Conservation (phyloP, 2,329 filamentous ascomycete genomes). For the Trichoderma harzianum region DNA sequence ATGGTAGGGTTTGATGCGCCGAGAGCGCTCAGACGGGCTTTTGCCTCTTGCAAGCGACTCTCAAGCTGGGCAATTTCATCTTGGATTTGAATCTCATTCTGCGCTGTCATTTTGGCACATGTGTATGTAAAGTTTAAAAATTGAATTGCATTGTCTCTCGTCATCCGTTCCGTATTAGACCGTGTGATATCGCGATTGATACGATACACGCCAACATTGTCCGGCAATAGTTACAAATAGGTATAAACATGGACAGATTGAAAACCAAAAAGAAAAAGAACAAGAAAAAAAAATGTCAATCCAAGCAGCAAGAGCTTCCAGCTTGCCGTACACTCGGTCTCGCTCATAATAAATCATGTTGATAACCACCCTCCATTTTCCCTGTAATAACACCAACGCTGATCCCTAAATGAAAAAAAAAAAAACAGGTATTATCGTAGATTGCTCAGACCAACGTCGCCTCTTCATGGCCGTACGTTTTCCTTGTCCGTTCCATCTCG, state of each 20-base stretch:
- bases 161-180: background rate
- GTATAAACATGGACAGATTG: background rate
- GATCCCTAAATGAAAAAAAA: background rate
- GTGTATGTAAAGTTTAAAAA: conserved; percentile 13
- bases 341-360: background rate
- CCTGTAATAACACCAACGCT: conserved; percentile 25
- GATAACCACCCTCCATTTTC: background rate
- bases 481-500: conserved; percentile 45
- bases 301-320: conserved; percentile 4
- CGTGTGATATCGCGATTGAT: background rate
- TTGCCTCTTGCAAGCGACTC: conserved; percentile 40
- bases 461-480: conserved; percentile 42
- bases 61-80: conserved; percentile 61
- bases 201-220: background rate
- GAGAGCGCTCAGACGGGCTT: conserved; percentile 39
- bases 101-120: conserved; percentile 18
- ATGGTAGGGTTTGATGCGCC: background rate
- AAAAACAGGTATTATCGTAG: background rate
- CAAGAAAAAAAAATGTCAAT: background rate
- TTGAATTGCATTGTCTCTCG: background rate
- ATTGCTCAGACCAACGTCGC: background rate
- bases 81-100: conserved; percentile 36
- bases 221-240: background rate
- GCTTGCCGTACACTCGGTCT: background rate
- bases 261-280: background rate